Base-by-base conservation (phyloP, 2,329 filamentous ascomycete genomes). In the Capronia epimyces region DNA sequence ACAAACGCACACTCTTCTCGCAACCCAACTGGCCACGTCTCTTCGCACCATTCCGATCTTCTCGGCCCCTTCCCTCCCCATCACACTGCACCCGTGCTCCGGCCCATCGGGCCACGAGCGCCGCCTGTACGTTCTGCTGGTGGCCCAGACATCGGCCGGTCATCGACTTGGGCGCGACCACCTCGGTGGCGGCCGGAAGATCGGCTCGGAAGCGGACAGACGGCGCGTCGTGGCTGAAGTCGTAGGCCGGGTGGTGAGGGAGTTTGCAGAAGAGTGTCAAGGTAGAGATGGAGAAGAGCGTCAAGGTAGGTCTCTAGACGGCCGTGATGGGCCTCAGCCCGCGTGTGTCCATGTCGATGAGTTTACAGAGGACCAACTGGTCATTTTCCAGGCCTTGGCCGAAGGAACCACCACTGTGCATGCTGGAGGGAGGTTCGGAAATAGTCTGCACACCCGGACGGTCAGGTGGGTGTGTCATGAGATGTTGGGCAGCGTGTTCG, bases 341-440 rank as follows among this genome's bases (percentile, higher is more conserved):
- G n/a, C n/a, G n/a, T 10, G 24, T 27, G 5, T 27, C 24, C 24
- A 27, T 57, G 72, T 81, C 3, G 80, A 83, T 58, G 70, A 73
- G 60, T 69, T 73, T 54, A 71, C 80, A 72, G 67, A 76, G 37
- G 80, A 83, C 63, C 80, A 83, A 59, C 57, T 83, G 21, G 75
- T 81, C 1, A 70, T 83, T 0, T 83, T 80, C 50, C 77, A 82
- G 60, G 76, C 76, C 13, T 63, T 83, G 16, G 76, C 77, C 3
- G 58, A 65, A 7, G 75, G 75, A 1, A 59, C 24, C 31, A 71
- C 69, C 53, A 41, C 43, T 0, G 66, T 75, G 0, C 63, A 62
- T 55, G 40, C 44, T 29, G 6, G 40, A 25, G 52, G 20, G 59
- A 63, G 9, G 58, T 54, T 31, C 27, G 58, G 50, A 49, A 47